These are phyloP conservation scores for Pistacia integerrima DNA, from an alignment of 345 rosid species.

Conservation along the genomic window DNA sequence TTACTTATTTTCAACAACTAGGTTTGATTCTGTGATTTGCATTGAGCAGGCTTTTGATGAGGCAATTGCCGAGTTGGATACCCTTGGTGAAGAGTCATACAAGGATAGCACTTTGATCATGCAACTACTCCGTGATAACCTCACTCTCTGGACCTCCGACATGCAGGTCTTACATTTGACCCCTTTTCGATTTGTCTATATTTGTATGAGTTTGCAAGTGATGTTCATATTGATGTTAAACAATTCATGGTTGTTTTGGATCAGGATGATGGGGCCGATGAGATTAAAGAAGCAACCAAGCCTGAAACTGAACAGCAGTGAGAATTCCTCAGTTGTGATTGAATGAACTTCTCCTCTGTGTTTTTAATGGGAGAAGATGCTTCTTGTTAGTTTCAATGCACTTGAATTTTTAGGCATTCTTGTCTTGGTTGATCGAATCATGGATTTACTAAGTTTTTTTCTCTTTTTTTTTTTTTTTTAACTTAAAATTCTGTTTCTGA, in stretches of 20 bases:
- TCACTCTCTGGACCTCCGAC: constrained; percentile 95
- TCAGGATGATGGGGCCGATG: constrained; percentile 88
- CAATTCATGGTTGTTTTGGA: constrained; percentile 15
- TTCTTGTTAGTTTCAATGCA: constrained; percentile 42
- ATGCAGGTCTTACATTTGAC: constrained; percentile 71
- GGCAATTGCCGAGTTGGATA: constrained; percentile 90
- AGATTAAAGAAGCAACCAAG: constrained; percentile 83
- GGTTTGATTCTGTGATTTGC: background rate
- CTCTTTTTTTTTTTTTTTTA: constrained; percentile 11
- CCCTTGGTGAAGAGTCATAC: constrained; percentile 94
- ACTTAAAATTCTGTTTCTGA: constrained; percentile 16
- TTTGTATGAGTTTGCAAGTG: background rate
- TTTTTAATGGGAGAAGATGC: constrained; percentile 62
- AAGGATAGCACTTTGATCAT: constrained; percentile 95
- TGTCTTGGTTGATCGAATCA: constrained; percentile 39
- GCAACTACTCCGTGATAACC: constrained; percentile 97
- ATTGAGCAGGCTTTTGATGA: constrained; percentile 78
- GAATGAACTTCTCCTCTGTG: constrained; percentile 60
- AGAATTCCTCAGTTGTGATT: constrained; percentile 25
- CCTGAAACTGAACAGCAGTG: constrained; percentile 57
- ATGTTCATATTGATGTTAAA: background rate
- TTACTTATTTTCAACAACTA: too few relatives aligned
- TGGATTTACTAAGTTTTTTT: constrained; percentile 32
- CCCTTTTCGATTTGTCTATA: background rate
- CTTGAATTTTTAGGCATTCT: constrained; percentile 45